These are phyloP conservation scores for Cytidiella melzeri DNA, from an alignment of 768 basidiomycete species.

Conservation along the genomic window DNA sequence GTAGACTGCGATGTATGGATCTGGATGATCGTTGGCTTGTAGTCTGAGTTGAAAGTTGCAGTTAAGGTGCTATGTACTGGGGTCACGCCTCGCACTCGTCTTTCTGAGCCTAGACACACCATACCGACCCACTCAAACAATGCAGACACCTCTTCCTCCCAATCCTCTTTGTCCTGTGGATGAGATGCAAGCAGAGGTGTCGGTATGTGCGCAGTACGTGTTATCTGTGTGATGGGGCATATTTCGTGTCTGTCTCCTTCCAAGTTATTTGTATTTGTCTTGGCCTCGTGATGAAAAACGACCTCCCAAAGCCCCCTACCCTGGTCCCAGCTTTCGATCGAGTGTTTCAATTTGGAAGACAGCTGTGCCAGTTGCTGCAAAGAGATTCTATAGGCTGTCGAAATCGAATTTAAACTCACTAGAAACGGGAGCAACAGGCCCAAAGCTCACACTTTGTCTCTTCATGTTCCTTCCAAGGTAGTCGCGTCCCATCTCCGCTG, in stretches of 20 bases:
- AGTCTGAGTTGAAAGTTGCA: conserved; percentile 36
- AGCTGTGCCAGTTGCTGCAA: conserved; percentile 8
- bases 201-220: too few species aligned
- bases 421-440: too few species aligned
- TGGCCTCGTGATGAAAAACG: conserved; percentile 26
- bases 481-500: conserved; percentile 49
- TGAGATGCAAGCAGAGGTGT: too few species aligned
- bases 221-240: too few species aligned
- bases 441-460: conserved; percentile 39
- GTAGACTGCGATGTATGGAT: conserved; percentile 67
- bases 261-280: too few species aligned
- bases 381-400: too few species aligned
- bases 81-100: conserved; percentile 33
- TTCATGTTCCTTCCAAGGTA: conserved; percentile 38
- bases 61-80: background rate
- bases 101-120: conserved; percentile 58
- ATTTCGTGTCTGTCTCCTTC: too few species aligned
- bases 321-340: conserved; percentile 46
- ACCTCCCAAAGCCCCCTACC: conserved; percentile 43
- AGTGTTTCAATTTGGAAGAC: conserved; percentile 29
- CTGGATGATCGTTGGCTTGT: conserved; percentile 53
- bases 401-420: too few species aligned
- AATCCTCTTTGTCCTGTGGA: conserved; percentile 39
- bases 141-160: conserved; percentile 36
- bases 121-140: conserved; percentile 75